Evolutionary conservation across 2,329 filamentous ascomycete species (phyloP).

Genomic region (Ophiognomonia clavigignenti-juglandacearum): DNA sequence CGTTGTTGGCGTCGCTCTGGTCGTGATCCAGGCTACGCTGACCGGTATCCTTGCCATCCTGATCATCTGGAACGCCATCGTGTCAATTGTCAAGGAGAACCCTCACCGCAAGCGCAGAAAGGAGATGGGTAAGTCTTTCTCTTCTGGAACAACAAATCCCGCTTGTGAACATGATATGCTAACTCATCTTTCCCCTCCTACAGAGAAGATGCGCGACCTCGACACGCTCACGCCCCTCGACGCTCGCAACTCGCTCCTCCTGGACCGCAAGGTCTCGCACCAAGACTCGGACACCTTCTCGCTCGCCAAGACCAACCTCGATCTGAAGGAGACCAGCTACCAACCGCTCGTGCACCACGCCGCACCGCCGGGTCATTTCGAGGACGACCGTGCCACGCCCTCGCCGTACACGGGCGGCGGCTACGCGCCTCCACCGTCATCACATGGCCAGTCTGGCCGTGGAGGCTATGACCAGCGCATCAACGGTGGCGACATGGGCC

Average conservation of each 20-base stretch:
- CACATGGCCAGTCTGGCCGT: neutral
- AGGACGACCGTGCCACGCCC: constrained; percentile 10
- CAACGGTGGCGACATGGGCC: constrained; percentile 1
- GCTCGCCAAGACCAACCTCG: constrained; percentile 32
- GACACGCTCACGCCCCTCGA: constrained; percentile 84
- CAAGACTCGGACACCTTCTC: constrained; percentile 37
- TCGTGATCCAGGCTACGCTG: constrained; percentile 82
- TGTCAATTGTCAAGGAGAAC: constrained; percentile 78
- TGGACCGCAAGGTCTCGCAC: constrained; percentile 45
- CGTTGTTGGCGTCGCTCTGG: constrained; percentile 85
- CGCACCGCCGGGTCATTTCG: constrained; percentile 30
- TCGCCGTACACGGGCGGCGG: constrained; percentile 8
- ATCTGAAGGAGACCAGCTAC: constrained; percentile 25
- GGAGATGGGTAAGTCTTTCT: constrained; percentile 68
- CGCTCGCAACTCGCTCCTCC: constrained; percentile 79
- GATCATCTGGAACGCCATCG: constrained; percentile 84
- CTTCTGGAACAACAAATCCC: no score
- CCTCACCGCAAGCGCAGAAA: constrained; percentile 85
- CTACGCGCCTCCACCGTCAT: neutral
- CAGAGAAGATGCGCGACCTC: constrained; percentile 73
- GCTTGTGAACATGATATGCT: no score
- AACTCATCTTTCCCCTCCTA: neutral
- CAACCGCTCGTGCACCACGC: constrained; percentile 31
- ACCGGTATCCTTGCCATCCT: constrained; percentile 81
- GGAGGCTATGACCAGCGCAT: constrained; percentile 6